A percentile compares a stretch with the other conserved stretches of the same genome.
phyloP scores from a whole-genome alignment of 345 rosid genomes.

The Moricandia moricandioides region DNA sequence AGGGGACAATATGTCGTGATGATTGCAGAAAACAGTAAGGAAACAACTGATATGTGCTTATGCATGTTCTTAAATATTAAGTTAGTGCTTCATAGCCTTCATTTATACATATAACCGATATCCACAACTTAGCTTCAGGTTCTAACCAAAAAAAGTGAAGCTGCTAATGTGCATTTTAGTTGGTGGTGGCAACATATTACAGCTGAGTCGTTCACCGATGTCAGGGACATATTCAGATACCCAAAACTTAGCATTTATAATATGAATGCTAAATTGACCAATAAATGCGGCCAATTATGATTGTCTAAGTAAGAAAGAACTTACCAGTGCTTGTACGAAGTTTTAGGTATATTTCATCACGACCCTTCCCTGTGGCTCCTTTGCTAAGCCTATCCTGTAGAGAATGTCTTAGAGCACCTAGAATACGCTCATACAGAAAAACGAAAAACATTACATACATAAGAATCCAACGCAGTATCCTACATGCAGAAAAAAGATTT shows the following conservation, averaged over 20 bases:
- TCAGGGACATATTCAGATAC: not conserved
- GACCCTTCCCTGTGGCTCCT: conserved; percentile 68
- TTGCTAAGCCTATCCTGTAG: conserved; percentile 43
- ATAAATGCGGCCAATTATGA: not conserved
- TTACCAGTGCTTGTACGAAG: conserved; percentile 93
- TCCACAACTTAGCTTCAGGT: conserved; percentile 3
- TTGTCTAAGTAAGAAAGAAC: conserved; percentile 6
- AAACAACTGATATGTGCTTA: not conserved
- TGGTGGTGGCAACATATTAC: not conserved
- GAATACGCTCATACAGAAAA: not conserved
- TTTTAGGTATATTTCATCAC: conserved; percentile 84
- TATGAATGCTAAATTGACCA: not conserved
- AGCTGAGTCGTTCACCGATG: conserved; percentile 8
- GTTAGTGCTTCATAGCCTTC: not conserved
- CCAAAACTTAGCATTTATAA: not conserved
- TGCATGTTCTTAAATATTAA: not conserved
- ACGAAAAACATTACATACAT: not conserved
- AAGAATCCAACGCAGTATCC: not conserved
- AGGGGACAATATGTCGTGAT: conserved; percentile 15
- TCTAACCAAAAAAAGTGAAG: not conserved
- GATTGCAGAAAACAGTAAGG: conserved; percentile 1
- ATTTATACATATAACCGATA: not conserved
- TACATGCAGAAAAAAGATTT: conserved; percentile 8
- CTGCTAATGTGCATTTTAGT: not conserved
- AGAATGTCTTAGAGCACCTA: not conserved